Evolutionary conservation across 2,329 filamentous ascomycete species (phyloP).

Genomic region (Aspergillus pseudotamarii): DNA sequence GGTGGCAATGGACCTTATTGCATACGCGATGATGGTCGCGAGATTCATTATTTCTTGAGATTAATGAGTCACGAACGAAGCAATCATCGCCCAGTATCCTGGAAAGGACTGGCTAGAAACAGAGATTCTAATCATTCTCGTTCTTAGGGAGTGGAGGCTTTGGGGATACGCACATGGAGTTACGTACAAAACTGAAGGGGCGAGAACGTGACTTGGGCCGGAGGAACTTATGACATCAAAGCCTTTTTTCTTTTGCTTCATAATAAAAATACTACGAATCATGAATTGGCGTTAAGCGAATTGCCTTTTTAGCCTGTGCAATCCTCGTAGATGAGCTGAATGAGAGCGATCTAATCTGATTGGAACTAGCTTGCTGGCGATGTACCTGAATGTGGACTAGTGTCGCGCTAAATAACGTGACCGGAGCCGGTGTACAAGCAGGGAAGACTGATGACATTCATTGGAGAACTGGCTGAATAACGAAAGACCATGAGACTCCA

Average conservation of each 20-base stretch:
- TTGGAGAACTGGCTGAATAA: no score
- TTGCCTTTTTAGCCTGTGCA: background rate
- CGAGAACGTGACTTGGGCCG: no score
- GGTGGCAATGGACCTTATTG: background rate
- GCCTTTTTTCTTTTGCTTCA: background rate
- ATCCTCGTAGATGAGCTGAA: background rate
- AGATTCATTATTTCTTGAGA: background rate
- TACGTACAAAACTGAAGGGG: no score
- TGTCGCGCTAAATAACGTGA: background rate
- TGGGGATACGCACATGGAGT: no score
- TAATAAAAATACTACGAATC: background rate
- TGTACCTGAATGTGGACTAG: background rate
- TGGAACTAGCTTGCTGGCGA: background rate
- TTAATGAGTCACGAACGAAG: background rate
- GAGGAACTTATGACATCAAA: background rate
- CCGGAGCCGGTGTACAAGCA: background rate
- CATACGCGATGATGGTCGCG: background rate
- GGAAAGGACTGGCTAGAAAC: background rate
- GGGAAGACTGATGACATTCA: background rate
- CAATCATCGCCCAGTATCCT: background rate
- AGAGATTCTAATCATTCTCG: no score
- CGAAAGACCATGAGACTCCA: no score
- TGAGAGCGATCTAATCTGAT: background rate
- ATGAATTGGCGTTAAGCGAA: background rate
- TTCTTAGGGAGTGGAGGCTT: no score